A percentile compares a stretch with the other conserved stretches of the same genome.
Conservation (phyloP, 371 early-diverging fungal species). For the Zychaea mexicana region DNA sequence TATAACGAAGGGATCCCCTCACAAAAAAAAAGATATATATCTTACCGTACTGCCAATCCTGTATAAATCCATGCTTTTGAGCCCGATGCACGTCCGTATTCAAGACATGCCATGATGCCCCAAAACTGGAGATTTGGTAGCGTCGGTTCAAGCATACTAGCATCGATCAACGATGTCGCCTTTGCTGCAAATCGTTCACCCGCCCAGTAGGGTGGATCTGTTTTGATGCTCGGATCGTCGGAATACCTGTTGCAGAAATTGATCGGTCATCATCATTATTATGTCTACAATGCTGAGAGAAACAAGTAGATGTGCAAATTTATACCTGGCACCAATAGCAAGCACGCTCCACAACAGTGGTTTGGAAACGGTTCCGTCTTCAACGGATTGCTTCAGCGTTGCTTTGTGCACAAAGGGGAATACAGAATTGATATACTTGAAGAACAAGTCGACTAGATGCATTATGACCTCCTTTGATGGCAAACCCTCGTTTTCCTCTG, state of each 20-base stretch:
- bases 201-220: slow-evolving; percentile 50
- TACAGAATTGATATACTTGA: slow-evolving; percentile 55
- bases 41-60: slow-evolving; percentile 57
- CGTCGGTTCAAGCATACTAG: slow-evolving; percentile 51
- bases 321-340: slow-evolving; percentile 51
- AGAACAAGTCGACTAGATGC: slow-evolving; percentile 59
- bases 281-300: too few relatives aligned
- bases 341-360: slow-evolving; percentile 46
- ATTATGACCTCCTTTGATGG: slow-evolving; percentile 53
- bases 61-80: slow-evolving; percentile 68
- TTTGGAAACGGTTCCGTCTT: slow-evolving; percentile 35
- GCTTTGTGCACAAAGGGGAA: slow-evolving; percentile 57
- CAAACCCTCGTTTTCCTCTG: slow-evolving; percentile 25
- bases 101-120: slow-evolving; percentile 58
- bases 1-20: too few relatives aligned
- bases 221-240: slow-evolving; percentile 41
- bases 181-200: slow-evolving; percentile 48
- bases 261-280: neutral
- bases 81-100: slow-evolving; percentile 64
- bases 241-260: slow-evolving; percentile 34
- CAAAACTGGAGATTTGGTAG: slow-evolving; percentile 62
- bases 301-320: neutral
- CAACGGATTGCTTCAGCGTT: slow-evolving; percentile 32
- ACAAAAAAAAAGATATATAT: neutral
- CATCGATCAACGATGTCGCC: slow-evolving; percentile 42